Conservation (phyloP, 164 flowering plant species). For the Umbilicus rupestris region DNA sequence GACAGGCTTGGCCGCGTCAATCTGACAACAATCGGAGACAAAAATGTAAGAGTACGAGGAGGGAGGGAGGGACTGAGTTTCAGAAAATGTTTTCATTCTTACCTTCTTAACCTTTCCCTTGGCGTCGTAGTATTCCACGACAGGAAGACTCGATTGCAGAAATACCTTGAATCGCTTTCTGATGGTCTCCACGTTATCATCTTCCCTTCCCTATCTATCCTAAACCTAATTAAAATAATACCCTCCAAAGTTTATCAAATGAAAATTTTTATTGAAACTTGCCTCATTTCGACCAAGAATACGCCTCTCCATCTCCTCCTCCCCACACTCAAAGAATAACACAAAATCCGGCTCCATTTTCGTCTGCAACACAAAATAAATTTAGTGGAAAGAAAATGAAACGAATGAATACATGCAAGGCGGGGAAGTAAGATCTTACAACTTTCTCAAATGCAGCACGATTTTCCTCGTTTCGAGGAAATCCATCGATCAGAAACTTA, state of each 20-base stretch:
- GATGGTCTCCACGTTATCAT: conserved; percentile 84
- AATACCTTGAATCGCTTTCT: conserved; percentile 44
- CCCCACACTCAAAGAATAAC: conserved; percentile 71
- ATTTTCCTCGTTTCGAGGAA: conserved; percentile 9
- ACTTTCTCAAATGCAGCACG: conserved; percentile 8
- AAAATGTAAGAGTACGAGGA: background rate
- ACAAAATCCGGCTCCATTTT: conserved; percentile 70
- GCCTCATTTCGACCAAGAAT: conserved; percentile 79
- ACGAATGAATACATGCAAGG: no score
- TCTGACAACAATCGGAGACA: conserved; percentile 24
- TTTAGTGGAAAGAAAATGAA: no score
- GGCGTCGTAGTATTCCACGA: conserved; percentile 3
- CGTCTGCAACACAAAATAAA: no score
- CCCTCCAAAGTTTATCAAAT: background rate
- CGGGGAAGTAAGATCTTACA: background rate
- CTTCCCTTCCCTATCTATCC: conserved; percentile 60
- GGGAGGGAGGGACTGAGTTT: background rate
- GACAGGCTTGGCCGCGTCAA: conserved; percentile 74
- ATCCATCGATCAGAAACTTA: conserved; percentile 8
- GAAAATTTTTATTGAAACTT: conserved; percentile 1
- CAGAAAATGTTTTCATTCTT: background rate
- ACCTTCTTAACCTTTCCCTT: conserved; percentile 11
- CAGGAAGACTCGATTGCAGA: conserved; percentile 6
- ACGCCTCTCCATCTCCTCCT: conserved; percentile 93
- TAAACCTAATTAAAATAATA: background rate